These are phyloP conservation scores for Colletotrichum limetticola DNA, from an alignment of 2,329 filamentous ascomycete species.

Conservation along the genomic window DNA sequence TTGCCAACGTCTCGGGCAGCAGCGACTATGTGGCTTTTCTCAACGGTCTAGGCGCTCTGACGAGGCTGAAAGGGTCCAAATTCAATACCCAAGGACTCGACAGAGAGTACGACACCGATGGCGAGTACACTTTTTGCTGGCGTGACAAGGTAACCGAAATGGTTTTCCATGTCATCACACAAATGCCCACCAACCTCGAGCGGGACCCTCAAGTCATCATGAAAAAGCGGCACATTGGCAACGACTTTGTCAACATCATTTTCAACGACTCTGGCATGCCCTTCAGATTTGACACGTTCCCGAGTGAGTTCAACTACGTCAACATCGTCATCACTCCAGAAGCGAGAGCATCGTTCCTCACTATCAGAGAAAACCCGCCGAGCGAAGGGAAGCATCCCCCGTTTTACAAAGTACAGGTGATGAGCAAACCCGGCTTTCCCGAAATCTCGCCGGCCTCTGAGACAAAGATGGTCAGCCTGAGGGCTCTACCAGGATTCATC, in stretches of 20 bases:
- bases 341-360: constrained; percentile 80
- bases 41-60: constrained; percentile 82
- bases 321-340: constrained; percentile 96
- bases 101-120: constrained; percentile 79
- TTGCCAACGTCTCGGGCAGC: constrained; percentile 87
- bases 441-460: constrained; percentile 91
- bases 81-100: constrained; percentile 97
- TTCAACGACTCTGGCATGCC: constrained; percentile 96
- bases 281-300: constrained; percentile 91
- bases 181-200: constrained; percentile 92
- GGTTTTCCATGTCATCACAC: constrained; percentile 93
- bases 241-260: constrained; percentile 97
- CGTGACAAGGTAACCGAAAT: constrained; percentile 94
- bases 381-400: constrained; percentile 51
- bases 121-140: constrained; percentile 92
- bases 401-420: constrained; percentile 91
- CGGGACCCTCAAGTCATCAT: constrained; percentile 79
- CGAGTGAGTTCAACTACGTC: constrained; percentile 95
- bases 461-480: constrained; percentile 87
- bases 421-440: constrained; percentile 89
- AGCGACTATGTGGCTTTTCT: constrained; percentile 90
- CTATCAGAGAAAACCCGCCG: constrained; percentile 60
- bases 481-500: constrained; percentile 85
- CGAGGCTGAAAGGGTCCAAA: constrained; percentile 81
- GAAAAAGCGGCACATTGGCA: constrained; percentile 96